These are phyloP conservation scores for Ilyonectria mors-panacis DNA, from an alignment of 2,329 filamentous ascomycete species.

Conservation along the genomic window DNA sequence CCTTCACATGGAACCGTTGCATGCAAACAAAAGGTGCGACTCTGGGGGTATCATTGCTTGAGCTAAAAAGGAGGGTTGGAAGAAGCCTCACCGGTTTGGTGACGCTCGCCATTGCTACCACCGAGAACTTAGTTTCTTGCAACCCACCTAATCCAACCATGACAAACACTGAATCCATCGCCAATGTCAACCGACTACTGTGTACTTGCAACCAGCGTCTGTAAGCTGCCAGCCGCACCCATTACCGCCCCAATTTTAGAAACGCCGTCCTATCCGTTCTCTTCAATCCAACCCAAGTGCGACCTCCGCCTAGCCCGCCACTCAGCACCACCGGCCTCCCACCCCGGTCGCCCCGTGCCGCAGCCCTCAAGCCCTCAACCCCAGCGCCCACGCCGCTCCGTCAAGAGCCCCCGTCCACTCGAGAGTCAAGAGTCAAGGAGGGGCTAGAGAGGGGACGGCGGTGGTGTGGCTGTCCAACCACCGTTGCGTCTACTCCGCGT, in stretches of 20 bases:
- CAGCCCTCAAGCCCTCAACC: not conserved
- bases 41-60: not conserved
- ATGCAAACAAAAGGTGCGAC: not conserved
- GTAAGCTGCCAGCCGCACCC: not conserved
- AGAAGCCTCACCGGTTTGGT: conserved; percentile 14
- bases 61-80: not conserved
- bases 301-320: conserved; percentile 27
- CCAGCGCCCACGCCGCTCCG: not conserved
- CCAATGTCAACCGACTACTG: not conserved
- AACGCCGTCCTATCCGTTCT: conserved; percentile 3
- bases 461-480: not conserved
- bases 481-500: conserved; percentile 1
- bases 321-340: conserved; percentile 22
- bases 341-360: conserved; percentile 19
- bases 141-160: not conserved
- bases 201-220: not conserved
- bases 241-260: conserved; percentile 6
- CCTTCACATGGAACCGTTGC: not conserved
- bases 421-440: not conserved
- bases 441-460: not conserved
- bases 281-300: not conserved
- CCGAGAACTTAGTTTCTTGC: not conserved
- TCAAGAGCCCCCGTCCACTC: conserved; percentile 8
- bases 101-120: conserved; percentile 16
- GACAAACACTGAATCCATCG: not conserved